Conservation (phyloP, 2,329 filamentous ascomycete species). For the Botrytis galanthina region DNA sequence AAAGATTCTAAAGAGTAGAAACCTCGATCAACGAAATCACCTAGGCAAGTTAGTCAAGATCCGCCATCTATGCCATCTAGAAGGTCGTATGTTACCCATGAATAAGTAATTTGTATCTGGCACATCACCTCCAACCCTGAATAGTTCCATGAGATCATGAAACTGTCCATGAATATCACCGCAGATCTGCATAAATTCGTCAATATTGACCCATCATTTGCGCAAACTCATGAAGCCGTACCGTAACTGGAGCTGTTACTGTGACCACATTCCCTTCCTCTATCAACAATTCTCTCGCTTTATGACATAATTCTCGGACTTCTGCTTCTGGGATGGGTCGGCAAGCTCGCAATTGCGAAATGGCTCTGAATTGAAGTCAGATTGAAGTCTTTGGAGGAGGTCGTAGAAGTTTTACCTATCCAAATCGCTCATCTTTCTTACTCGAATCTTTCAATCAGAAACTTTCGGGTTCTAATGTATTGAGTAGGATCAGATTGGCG, state of each 20-base stretch:
- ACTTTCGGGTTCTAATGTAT: not conserved
- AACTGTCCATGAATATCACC: slow-evolving; percentile 97
- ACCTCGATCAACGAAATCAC: slow-evolving; percentile 95
- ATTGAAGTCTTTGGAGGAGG: not conserved
- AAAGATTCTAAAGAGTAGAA: slow-evolving; percentile 99
- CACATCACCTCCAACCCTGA: slow-evolving; percentile 87
- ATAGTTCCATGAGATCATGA: slow-evolving; percentile 95
- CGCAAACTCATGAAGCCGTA: slow-evolving; percentile 41
- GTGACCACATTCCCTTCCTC: slow-evolving; percentile 97
- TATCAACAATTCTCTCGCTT: slow-evolving; percentile 91
- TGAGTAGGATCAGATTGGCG: not conserved
- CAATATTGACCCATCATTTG: slow-evolving; percentile 25
- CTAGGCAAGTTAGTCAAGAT: slow-evolving; percentile 43
- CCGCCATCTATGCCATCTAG: too few relatives aligned
- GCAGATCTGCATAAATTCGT: slow-evolving; percentile 63
- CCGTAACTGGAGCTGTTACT: slow-evolving; percentile 90
- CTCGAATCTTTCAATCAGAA: not conserved
- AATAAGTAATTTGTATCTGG: slow-evolving; percentile 96
- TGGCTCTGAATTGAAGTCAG: slow-evolving; percentile 61
- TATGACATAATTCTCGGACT: slow-evolving; percentile 96
- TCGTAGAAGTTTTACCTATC: slow-evolving; percentile 63
- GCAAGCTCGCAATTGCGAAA: slow-evolving; percentile 91
- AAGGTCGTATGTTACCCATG: slow-evolving; percentile 65
- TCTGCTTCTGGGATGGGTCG: slow-evolving; percentile 93
- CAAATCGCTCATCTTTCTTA: slow-evolving; percentile 76